Evolutionary conservation across 2,329 filamentous ascomycete species (phyloP).

Genomic region (Allantophomopsis lycopodina): DNA sequence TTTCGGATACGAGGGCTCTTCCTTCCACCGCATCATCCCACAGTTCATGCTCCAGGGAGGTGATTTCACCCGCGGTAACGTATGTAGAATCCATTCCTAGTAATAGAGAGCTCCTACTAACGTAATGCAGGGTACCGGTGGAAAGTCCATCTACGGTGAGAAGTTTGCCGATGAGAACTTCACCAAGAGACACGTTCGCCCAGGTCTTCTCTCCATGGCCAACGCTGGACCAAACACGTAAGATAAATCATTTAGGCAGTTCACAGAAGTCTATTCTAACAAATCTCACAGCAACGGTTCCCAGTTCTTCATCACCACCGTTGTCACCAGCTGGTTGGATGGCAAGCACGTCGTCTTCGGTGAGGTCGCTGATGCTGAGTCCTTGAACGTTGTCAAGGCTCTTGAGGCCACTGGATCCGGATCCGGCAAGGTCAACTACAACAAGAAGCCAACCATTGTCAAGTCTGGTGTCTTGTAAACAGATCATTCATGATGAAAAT

Average conservation of each 20-base stretch:
- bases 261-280: conserved; percentile 44
- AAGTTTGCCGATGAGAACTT: conserved; percentile 96
- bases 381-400: conserved; percentile 39
- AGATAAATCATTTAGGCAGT: conserved; percentile 29
- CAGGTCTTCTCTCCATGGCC: conserved; percentile 84
- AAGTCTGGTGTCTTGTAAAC: conserved; percentile 34
- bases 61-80: conserved; percentile 88
- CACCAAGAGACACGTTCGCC: conserved; percentile 54
- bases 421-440: conserved; percentile 40
- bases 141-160: conserved; percentile 89
- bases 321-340: conserved; percentile 75
- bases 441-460: conserved; percentile 43
- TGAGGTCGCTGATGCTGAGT: conserved; percentile 40
- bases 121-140: conserved; percentile 62
- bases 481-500: neutral
- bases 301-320: conserved; percentile 96
- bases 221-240: conserved; percentile 92
- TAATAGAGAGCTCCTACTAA: neutral
- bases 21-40: conserved; percentile 88
- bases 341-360: conserved; percentile 81
- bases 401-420: conserved; percentile 45
- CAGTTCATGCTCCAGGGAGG: conserved; percentile 93
- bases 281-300: conserved; percentile 81
- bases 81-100: conserved; percentile 33
- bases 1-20: conserved; percentile 69